Evolutionary conservation across 768 basidiomycete genomes (phyloP), one percentile per base, ranked within the genome.

Genomic region (Pilatotrama ljubarskyi): DNA sequence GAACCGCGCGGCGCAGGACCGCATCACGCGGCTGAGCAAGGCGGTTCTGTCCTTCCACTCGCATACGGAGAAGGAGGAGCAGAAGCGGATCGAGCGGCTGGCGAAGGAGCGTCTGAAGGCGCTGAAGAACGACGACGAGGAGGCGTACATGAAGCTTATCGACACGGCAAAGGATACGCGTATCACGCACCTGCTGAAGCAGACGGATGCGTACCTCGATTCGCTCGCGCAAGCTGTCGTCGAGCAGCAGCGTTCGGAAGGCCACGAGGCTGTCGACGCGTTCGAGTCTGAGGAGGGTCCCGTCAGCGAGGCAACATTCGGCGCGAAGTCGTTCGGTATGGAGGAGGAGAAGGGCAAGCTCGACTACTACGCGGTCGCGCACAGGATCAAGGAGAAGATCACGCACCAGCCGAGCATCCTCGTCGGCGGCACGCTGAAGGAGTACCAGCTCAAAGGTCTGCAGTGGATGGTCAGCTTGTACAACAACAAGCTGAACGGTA

Each of bases 391-490:
- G 66, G 97, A 99, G 81, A 95, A 81, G 74, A 75, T 98, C 62
- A 75, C 83, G 24, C 80, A 72, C 64, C 92, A 94, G 69, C 92
- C 92, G 2, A 66, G 66, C 38, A 78, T 97, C 25, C 83, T 97
- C 17, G 71, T 90, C 32, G 95, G 94, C 61, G 95, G 95, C 46
- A 93, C 87, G 0, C 79, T 98, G 68, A 98, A 97, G 74, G 94
- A 95, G 47, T 96, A 97, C 71, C 95, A 97, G 74, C 59, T 97
- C 67, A 95, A 95, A 77, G 95, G 95, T 58, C 74, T 98, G 68
- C 95, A 96, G 74, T 98, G 95, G 94, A 96, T 97, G 95, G 95
- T 98, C 68, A 93, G 90, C 74, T 80, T 97, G 76, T 97, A 95
- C 74, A 97, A 98, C 74, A 98, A 97, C 80, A 86, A 88, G 69